Conservation (phyloP, 2,329 filamentous ascomycete genomes). For the Ophioceras dolichostomum region DNA sequence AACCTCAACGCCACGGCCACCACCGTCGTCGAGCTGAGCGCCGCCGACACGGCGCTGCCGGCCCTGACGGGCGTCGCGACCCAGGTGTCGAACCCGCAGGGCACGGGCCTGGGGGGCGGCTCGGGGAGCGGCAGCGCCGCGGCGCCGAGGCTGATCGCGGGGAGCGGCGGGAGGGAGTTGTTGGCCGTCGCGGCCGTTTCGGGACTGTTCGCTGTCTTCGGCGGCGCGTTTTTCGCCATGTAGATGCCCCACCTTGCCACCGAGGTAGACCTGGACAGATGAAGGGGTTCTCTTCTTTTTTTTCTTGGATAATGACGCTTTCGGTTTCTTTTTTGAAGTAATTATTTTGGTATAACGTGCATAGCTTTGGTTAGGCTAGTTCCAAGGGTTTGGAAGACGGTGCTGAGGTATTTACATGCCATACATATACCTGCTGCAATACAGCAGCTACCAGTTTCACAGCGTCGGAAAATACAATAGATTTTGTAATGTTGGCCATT, state of each 20-base stretch:
- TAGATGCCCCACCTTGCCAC: no score
- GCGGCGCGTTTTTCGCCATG: conserved; percentile 12
- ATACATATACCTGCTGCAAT: no score
- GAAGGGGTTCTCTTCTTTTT: background rate
- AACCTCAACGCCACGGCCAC: conserved; percentile 32
- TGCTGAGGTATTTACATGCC: background rate
- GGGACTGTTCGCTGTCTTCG: conserved; percentile 13
- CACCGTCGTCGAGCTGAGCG: conserved; percentile 32
- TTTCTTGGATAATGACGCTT: no score
- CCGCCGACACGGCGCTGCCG: conserved; percentile 23
- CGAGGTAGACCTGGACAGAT: no score
- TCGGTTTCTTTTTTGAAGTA: background rate
- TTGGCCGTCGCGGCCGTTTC: conserved; percentile 10
- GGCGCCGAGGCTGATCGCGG: conserved; percentile 2
- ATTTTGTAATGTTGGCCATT: no score
- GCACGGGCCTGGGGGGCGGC: background rate
- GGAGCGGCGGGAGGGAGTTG: conserved; percentile 4
- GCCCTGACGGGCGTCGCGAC: conserved; percentile 28
- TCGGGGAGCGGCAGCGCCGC: background rate
- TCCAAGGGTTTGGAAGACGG: background rate
- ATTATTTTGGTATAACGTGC: background rate
- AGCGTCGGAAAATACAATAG: no score
- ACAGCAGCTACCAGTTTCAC: no score
- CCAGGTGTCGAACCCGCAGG: conserved; percentile 13
- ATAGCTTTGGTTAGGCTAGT: background rate